Evolutionary conservation across 352 stramenopile genomes (phyloP).

Genomic region (Pythium inflatum): DNA sequence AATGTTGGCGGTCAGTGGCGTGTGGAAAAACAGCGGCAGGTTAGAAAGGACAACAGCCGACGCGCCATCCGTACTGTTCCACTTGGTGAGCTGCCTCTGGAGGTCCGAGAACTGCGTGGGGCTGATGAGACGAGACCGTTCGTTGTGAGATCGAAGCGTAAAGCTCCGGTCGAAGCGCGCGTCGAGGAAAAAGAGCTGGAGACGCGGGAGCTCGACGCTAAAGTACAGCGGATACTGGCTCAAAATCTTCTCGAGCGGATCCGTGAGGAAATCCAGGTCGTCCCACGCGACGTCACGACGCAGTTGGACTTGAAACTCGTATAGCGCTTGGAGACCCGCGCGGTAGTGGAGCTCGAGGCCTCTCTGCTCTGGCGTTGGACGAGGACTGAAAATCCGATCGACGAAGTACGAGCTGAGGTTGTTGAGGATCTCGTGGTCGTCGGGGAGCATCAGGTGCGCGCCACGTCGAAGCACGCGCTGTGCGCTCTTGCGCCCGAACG

Average conservation of each 20-base stretch:
- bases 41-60: slow-evolving; percentile 49
- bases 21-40: slow-evolving; percentile 78
- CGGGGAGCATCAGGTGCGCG: slow-evolving; percentile 79
- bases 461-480: slow-evolving; percentile 63
- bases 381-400: slow-evolving; percentile 24
- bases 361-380: slow-evolving; percentile 17
- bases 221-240: slow-evolving; percentile 46
- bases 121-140: slow-evolving; percentile 38
- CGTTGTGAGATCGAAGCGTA: slow-evolving; percentile 14
- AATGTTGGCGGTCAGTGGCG: slow-evolving; percentile 47
- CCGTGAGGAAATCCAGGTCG: slow-evolving; percentile 46
- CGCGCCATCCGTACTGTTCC: slow-evolving; percentile 23
- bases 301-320: slow-evolving; percentile 77
- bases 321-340: slow-evolving; percentile 59
- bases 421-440: slow-evolving; percentile 82
- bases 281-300: slow-evolving; percentile 46
- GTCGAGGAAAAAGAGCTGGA: slow-evolving; percentile 73
- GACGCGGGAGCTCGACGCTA: slow-evolving; percentile 39
- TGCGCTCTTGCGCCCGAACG: slow-evolving; percentile 47
- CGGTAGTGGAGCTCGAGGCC: slow-evolving; percentile 55
- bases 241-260: slow-evolving; percentile 43
- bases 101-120: slow-evolving; percentile 30
- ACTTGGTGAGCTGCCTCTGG: slow-evolving; percentile 18
- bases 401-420: slow-evolving; percentile 65
- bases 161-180: slow-evolving; percentile 68